These are phyloP conservation scores for Hordeum marinum DNA, from an alignment of 176 grass and related monocot species.

Conservation along the genomic window DNA sequence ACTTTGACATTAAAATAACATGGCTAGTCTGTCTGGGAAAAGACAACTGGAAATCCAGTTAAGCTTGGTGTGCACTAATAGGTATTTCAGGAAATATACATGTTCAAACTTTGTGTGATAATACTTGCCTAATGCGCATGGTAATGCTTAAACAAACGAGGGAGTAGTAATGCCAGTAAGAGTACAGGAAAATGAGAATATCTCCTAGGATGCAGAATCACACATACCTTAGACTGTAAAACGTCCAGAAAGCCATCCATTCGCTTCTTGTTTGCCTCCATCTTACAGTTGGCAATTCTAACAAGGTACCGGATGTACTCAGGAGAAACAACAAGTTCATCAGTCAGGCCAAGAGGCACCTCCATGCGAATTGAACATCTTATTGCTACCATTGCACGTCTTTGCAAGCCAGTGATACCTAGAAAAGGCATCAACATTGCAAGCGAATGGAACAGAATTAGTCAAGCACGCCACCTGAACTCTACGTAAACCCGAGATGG, in stretches of 20 bases:
- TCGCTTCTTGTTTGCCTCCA: conserved; percentile 82
- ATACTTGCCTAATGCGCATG: neutral
- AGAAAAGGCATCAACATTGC: neutral
- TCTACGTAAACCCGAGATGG: neutral
- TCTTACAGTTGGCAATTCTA: conserved; percentile 77
- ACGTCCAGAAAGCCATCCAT: conserved; percentile 63
- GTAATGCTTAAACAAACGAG: neutral
- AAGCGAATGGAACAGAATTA: neutral
- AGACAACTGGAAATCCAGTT: conserved; percentile 8
- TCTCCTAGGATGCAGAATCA: neutral
- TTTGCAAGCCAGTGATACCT: conserved; percentile 88
- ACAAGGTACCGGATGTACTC: conserved; percentile 74
- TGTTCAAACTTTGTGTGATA: neutral
- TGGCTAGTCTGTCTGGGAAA: neutral
- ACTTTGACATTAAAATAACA: neutral
- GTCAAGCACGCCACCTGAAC: neutral
- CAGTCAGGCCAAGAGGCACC: conserved; percentile 69
- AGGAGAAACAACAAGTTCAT: conserved; percentile 45
- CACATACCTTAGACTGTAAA: conserved; percentile 52
- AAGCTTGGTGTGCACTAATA: neutral
- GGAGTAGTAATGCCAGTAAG: neutral
- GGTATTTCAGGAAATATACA: neutral
- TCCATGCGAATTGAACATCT: conserved; percentile 92
- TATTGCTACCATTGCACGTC: conserved; percentile 81
- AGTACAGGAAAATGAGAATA: neutral